A percentile compares a stretch with the other conserved stretches of the same genome.
These are phyloP conservation scores for Anisodus tanguticus DNA, from an alignment of 257 asterid genomes.

Conservation along the genomic window DNA sequence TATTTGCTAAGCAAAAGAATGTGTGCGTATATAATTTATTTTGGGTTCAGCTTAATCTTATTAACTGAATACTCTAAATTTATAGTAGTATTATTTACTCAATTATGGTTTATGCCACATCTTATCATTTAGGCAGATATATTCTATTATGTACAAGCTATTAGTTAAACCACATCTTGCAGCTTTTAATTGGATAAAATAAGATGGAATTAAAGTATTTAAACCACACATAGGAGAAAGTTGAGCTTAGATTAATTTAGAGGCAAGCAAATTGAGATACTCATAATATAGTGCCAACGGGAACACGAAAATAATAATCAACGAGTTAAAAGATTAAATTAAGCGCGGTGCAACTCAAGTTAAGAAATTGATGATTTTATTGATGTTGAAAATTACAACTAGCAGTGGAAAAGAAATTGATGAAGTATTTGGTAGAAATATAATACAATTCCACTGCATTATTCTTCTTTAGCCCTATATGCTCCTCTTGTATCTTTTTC, in stretches of 20 bases:
- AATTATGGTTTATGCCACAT: too few species aligned
- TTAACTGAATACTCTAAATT: background rate
- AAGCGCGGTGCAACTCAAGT: background rate
- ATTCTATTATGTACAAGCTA: too few species aligned
- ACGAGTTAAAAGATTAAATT: background rate
- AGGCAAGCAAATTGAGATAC: too few species aligned
- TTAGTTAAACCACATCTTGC: background rate
- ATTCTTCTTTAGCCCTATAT: background rate
- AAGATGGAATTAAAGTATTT: background rate
- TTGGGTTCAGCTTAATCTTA: background rate
- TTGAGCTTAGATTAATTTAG: too few species aligned
- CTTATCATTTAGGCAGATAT: too few species aligned
- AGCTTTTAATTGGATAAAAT: background rate
- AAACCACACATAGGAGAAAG: too few species aligned
- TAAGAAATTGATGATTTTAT: background rate
- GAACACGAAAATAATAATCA: background rate
- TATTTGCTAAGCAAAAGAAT: background rate
- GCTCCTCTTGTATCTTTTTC: background rate
- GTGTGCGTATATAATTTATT: background rate
- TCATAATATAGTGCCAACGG: too few species aligned
- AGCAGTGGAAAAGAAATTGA: slow-evolving; percentile 1
- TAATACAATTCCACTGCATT: background rate
- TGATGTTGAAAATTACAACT: background rate
- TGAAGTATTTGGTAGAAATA: background rate
- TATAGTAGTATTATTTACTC: too few species aligned